A percentile compares a stretch with the other conserved stretches of the same genome.
These are phyloP conservation scores for Graphilbum fragrans DNA, from an alignment of 2,329 filamentous ascomycete genomes.

Conservation along the genomic window DNA sequence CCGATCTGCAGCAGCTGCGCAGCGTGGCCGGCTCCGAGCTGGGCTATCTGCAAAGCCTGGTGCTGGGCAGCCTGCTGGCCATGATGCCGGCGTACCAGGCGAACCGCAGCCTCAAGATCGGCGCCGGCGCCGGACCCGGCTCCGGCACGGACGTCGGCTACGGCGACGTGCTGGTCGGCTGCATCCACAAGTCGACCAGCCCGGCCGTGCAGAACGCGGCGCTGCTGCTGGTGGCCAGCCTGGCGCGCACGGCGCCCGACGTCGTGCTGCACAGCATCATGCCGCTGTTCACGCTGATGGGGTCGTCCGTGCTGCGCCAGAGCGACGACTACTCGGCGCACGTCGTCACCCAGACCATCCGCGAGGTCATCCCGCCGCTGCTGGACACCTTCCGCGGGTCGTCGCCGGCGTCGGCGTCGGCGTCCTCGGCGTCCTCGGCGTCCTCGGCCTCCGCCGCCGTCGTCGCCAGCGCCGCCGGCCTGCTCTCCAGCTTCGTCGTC, in stretches of 20 bases:
- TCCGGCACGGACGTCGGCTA: constrained; percentile 69
- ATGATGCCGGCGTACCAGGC: constrained; percentile 70
- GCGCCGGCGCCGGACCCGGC: too few species aligned
- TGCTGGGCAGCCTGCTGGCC: constrained; percentile 67
- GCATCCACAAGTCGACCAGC: constrained; percentile 81
- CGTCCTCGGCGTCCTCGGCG: background rate
- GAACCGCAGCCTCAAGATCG: constrained; percentile 51
- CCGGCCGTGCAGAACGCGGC: constrained; percentile 91
- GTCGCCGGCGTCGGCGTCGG: background rate
- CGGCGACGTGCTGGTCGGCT: constrained; percentile 84
- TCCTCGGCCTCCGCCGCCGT: constrained; percentile 59
- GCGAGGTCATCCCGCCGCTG: constrained; percentile 83
- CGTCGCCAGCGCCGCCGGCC: constrained; percentile 71
- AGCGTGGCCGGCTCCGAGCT: constrained; percentile 73
- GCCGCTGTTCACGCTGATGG: constrained; percentile 99
- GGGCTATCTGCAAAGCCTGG: constrained; percentile 78
- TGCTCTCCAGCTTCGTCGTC: constrained; percentile 90
- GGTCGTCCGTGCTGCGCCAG: constrained; percentile 78
- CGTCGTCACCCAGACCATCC: constrained; percentile 90
- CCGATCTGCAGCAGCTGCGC: constrained; percentile 76
- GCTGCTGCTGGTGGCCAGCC: constrained; percentile 71
- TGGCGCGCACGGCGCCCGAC: constrained; percentile 81
- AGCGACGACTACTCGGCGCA: constrained; percentile 95
- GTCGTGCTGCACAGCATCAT: constrained; percentile 93
- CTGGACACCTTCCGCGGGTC: constrained; percentile 76